These are phyloP conservation scores for Dothistroma pini DNA, from an alignment of 2,329 filamentous ascomycete genomes.

Conservation along the genomic window DNA sequence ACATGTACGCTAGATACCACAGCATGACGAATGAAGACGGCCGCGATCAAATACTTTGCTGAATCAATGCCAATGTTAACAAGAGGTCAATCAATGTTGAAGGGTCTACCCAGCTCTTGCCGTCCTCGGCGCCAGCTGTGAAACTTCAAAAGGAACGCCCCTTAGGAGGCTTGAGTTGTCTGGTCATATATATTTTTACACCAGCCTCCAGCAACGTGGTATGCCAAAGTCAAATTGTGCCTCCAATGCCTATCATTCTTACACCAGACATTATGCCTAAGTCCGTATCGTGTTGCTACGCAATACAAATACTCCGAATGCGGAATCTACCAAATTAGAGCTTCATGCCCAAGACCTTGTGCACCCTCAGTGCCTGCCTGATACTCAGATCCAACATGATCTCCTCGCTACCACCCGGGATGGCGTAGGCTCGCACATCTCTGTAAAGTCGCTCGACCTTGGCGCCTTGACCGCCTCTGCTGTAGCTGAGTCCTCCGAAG, in stretches of 20 bases:
- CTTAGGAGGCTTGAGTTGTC: no score
- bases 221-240: slow-evolving; percentile 2
- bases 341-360: slow-evolving; percentile 94
- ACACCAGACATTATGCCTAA: slow-evolving; percentile 6
- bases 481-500: slow-evolving; percentile 91
- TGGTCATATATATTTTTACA: no score
- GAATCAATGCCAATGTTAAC: not conserved
- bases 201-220: slow-evolving; percentile 1
- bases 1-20: not conserved
- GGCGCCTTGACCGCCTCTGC: slow-evolving; percentile 85
- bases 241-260: not conserved
- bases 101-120: not conserved
- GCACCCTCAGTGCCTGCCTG: slow-evolving; percentile 81
- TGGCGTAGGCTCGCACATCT: slow-evolving; percentile 90
- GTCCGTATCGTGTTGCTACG: slow-evolving; percentile 3
- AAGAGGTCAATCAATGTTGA: not conserved
- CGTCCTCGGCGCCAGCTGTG: not conserved
- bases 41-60: not conserved
- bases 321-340: slow-evolving; percentile 52
- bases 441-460: slow-evolving; percentile 94
- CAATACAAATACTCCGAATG: not conserved
- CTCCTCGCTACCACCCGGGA: slow-evolving; percentile 92
- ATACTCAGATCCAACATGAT: slow-evolving; percentile 99
- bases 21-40: slow-evolving; percentile 1
- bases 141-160: no score